Evolutionary conservation across 1,284 basidiomycete genomes (phyloP).

Genomic region (Ceratobasidium sp.): DNA sequence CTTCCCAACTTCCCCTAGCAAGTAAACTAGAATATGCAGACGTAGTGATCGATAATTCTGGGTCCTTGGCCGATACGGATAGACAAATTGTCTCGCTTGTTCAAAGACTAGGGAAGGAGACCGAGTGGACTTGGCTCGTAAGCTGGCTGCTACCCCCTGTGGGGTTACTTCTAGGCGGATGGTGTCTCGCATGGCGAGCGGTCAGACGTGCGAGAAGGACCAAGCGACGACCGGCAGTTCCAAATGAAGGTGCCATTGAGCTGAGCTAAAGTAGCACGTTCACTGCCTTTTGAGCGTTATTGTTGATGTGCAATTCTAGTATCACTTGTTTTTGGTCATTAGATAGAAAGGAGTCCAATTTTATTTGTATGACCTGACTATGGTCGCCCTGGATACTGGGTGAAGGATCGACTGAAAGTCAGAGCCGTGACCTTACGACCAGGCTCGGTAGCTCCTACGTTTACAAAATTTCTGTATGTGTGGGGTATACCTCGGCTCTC

Average conservation of each 20-base stretch:
- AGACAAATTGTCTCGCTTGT: slow-evolving; percentile 74
- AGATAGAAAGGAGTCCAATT: not conserved
- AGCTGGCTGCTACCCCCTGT: slow-evolving; percentile 86
- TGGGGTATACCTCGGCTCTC: too few relatives aligned
- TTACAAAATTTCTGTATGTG: too few relatives aligned
- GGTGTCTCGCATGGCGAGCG: slow-evolving; percentile 44
- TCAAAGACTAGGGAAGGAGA: slow-evolving; percentile 58
- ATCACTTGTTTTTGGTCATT: not conserved
- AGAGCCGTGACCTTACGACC: too few relatives aligned
- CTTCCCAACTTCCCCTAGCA: slow-evolving; percentile 80
- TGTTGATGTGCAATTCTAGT: not conserved
- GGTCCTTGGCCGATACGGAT: slow-evolving; percentile 70
- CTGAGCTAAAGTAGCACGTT: not conserved
- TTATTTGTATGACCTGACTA: too few relatives aligned
- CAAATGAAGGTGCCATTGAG: slow-evolving; percentile 36
- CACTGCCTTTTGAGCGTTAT: not conserved
- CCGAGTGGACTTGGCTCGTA: slow-evolving; percentile 68
- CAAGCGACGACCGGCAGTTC: slow-evolving; percentile 18
- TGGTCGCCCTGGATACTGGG: too few relatives aligned
- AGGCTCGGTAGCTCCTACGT: too few relatives aligned
- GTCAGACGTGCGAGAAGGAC: slow-evolving; percentile 36
- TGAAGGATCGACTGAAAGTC: too few relatives aligned
- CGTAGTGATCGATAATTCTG: slow-evolving; percentile 88
- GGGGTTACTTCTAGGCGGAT: slow-evolving; percentile 55
- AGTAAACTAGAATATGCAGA: slow-evolving; percentile 87